Conservation (phyloP, 1,284 basidiomycete species). For the Cutaneotrichosporon dermatis region DNA sequence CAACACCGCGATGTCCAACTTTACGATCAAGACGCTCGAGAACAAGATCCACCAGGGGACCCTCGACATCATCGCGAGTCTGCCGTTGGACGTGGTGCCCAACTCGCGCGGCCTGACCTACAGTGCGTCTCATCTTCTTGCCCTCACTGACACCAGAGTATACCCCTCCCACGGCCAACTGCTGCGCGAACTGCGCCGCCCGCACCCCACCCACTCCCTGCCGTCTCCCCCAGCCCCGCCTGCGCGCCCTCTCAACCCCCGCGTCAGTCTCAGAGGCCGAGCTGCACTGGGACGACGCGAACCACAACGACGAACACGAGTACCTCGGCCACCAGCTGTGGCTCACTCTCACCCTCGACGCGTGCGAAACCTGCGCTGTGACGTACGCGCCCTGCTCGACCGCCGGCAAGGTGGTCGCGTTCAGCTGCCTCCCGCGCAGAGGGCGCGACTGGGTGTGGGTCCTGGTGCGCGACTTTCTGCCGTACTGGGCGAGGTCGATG, state of each 20-base stretch:
- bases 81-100: not conserved
- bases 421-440: not conserved
- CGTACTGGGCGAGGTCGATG: not conserved
- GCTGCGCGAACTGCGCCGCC: no score
- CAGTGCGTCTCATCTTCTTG: not conserved
- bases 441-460: not conserved
- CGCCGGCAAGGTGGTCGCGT: not conserved
- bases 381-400: not conserved
- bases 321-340: not conserved
- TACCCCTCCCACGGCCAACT: no score
- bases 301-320: not conserved
- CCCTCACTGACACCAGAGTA: no score
- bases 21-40: not conserved
- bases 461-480: not conserved
- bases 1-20: not conserved
- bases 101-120: not conserved
- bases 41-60: not conserved
- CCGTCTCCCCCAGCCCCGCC: no score
- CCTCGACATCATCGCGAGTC: not conserved
- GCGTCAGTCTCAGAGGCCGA: not conserved
- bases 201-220: no score
- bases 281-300: not conserved
- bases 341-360: not conserved
- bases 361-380: not conserved
- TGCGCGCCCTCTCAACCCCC: no score